Evolutionary conservation across 495 filamentous ascomycete species (phyloP), one percentile per base, ranked within the genome.

Genomic region (Aeminium ludgeri): DNA sequence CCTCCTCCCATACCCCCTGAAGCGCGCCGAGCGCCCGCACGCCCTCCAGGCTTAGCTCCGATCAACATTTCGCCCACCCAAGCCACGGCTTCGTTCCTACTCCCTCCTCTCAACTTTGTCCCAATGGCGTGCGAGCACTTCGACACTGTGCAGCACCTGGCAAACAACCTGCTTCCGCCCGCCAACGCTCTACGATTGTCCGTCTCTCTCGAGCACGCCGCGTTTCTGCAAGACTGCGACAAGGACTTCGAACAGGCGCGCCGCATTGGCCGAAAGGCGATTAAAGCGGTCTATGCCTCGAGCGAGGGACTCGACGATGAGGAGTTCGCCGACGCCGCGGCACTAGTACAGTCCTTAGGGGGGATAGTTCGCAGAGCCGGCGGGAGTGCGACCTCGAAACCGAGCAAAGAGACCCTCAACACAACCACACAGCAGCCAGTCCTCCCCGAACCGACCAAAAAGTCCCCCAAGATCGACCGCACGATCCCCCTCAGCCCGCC

Each of bases 291-390:
- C 1, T 94, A 94, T 55, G 82, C 82, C 37, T 82, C 83, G 8
- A 72, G 76, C 36, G 86, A 94, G 59, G 83, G 79, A 20, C 87
- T 96, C 73, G 81, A 86, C 39, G 86, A 95, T 51, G 83, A 87
- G 15, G 59, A 62, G 32, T 70, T 70, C 43, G 64, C 68, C 16
- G 68, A 69, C 47, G 68, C 66, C 0, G 59, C 64, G 34, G 58
- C 59, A 36, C 53, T 70, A 32, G 68, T 70, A 11, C 56, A 59
- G 11, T 54, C 53, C 8, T 48, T 70, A 7, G 66, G 63, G 3
- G 55, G 56, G 6, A 51, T 70, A 48, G 60, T 68, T 36, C 64
- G 58, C 41, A 55, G 65, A 18, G 51, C 55, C 32, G 32, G 11
- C 16, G 36, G 17, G n/a, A 40, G 34, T 2, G 16, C 25, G 13